Percentiles rank a stretch among this genome's conserved stretches.
These are phyloP conservation scores for Macadamia tetraphylla DNA, from an alignment of 164 flowering plant species.

Conservation along the genomic window DNA sequence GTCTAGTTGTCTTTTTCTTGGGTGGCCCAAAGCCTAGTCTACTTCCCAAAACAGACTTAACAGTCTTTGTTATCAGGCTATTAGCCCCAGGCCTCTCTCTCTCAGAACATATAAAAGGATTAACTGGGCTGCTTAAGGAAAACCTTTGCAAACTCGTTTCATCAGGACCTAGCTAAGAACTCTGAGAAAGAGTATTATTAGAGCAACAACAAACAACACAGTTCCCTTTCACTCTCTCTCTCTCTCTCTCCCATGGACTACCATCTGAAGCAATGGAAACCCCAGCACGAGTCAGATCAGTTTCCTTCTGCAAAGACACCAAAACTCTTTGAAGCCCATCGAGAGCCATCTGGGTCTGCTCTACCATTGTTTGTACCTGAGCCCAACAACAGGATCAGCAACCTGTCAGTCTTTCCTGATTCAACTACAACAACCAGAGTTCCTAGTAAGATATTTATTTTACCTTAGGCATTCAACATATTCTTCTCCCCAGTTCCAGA, in stretches of 20 bases:
- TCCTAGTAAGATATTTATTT: slow-evolving; percentile 30
- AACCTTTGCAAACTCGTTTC: no score
- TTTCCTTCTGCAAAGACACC: slow-evolving; percentile 49
- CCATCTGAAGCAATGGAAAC: slow-evolving; percentile 41
- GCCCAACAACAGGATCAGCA: slow-evolving; percentile 32
- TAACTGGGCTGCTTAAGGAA: no score
- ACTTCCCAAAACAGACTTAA: no score
- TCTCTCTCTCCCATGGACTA: slow-evolving; percentile 10
- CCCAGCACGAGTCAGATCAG: slow-evolving; percentile 58
- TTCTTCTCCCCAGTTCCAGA: background rate
- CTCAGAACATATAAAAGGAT: no score
- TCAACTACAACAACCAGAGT: slow-evolving; percentile 33
- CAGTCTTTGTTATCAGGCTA: no score
- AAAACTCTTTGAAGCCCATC: slow-evolving; percentile 32
- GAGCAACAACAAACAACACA: no score
- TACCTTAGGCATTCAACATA: background rate
- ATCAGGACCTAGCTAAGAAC: no score
- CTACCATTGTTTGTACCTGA: slow-evolving; percentile 62
- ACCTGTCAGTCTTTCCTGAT: slow-evolving; percentile 44
- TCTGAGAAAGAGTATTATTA: no score
- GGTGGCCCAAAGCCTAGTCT: no score
- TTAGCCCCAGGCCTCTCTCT: no score
- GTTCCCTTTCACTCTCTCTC: no score
- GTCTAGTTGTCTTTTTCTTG: no score
- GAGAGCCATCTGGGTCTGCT: slow-evolving; percentile 30